Conservation (phyloP, 345 rosid species). For the Salix koriyanagi region DNA sequence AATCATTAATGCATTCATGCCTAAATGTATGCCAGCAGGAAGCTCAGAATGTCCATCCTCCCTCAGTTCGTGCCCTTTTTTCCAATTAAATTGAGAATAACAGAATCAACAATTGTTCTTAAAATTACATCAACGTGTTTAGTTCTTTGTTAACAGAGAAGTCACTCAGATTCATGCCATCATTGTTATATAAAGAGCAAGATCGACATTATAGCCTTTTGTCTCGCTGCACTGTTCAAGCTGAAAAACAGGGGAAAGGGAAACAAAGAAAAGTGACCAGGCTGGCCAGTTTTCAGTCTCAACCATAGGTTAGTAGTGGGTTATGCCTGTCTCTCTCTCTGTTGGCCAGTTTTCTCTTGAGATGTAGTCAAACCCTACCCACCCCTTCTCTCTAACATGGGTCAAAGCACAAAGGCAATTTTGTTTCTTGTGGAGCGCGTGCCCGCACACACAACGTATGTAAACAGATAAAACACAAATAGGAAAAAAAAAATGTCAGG, state of each 20-base stretch:
- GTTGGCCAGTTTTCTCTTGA: background rate
- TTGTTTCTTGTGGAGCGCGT: no score
- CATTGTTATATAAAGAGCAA: background rate
- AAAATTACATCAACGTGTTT: no score
- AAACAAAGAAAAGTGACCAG: background rate
- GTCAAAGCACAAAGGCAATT: background rate
- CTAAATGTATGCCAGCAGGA: background rate
- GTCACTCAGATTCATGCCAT: background rate
- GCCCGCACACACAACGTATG: background rate
- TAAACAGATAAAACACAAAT: background rate
- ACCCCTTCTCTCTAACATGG: background rate
- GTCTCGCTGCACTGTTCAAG: background rate
- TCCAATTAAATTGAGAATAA: background rate
- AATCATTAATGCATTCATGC: background rate
- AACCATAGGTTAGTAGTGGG: background rate
- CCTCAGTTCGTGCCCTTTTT: background rate
- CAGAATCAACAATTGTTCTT: background rate
- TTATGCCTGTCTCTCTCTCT: background rate
- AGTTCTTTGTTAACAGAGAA: background rate
- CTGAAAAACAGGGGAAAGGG: background rate
- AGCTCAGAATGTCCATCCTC: background rate
- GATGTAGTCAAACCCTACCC: background rate
- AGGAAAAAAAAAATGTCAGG: background rate
- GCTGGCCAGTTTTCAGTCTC: background rate
- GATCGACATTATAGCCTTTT: background rate